Evolutionary conservation across 1,284 basidiomycete genomes (phyloP).

Genomic region (Amylostereum areolatum): DNA sequence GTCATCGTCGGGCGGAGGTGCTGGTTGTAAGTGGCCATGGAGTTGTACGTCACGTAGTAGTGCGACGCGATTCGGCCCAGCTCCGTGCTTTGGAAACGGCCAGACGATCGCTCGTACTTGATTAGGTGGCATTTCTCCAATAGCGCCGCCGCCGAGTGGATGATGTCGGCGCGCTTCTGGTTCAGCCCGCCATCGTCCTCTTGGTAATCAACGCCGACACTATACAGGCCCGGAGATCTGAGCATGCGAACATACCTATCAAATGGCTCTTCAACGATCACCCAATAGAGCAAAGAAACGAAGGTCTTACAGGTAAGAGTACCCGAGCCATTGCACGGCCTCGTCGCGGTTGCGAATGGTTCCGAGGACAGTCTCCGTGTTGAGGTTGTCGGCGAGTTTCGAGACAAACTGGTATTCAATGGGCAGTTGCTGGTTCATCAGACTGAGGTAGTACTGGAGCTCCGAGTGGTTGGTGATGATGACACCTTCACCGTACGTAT

Average conservation of each 20-base stretch:
- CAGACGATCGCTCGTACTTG: slow-evolving; percentile 89
- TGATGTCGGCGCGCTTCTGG: slow-evolving; percentile 93
- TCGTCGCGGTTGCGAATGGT: slow-evolving; percentile 95
- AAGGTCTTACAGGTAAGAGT: slow-evolving; percentile 81
- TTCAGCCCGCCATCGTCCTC: slow-evolving; percentile 81
- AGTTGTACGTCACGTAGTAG: slow-evolving; percentile 94
- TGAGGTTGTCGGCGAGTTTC: slow-evolving; percentile 92
- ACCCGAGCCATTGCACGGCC: slow-evolving; percentile 96
- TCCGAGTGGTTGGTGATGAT: slow-evolving; percentile 98
- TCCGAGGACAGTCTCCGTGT: slow-evolving; percentile 96
- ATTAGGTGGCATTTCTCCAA: slow-evolving; percentile 93
- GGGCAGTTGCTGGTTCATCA: slow-evolving; percentile 93
- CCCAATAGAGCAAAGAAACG: slow-evolving; percentile 4
- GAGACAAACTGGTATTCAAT: slow-evolving; percentile 96
- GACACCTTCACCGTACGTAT: slow-evolving; percentile 96
- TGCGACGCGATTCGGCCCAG: slow-evolving; percentile 94
- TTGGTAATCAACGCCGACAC: slow-evolving; percentile 87
- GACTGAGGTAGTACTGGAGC: slow-evolving; percentile 92
- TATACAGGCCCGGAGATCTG: slow-evolving; percentile 84
- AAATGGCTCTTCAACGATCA: slow-evolving; percentile 4
- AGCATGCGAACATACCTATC: slow-evolving; percentile 93
- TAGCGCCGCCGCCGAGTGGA: slow-evolving; percentile 90
- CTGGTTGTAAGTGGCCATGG: slow-evolving; percentile 97
- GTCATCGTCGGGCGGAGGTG: slow-evolving; percentile 88
- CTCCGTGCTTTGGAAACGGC: slow-evolving; percentile 88